These are phyloP conservation scores for Malus sylvestris DNA, from an alignment of 306 rosid species.

Conservation along the genomic window DNA sequence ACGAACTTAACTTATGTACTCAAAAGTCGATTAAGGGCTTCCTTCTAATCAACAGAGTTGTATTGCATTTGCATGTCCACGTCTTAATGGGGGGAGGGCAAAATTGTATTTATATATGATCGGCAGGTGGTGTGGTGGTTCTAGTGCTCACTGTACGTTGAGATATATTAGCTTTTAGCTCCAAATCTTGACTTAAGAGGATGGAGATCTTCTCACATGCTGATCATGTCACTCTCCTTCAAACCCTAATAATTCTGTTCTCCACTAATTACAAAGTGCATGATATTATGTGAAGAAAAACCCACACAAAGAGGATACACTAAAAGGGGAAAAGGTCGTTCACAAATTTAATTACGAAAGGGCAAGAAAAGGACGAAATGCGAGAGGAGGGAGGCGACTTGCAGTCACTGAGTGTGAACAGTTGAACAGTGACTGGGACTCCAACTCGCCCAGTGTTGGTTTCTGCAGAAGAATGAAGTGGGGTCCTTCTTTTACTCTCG, in stretches of 20 bases:
- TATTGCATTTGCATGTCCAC: too few species aligned
- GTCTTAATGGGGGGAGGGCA: background rate
- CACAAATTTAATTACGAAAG: background rate
- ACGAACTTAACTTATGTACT: too few species aligned
- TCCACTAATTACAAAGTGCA: slow-evolving; percentile 48
- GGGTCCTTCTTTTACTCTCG: slow-evolving; percentile 30
- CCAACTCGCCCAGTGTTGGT: slow-evolving; percentile 2
- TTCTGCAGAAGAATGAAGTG: slow-evolving; percentile 47
- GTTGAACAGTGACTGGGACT: background rate
- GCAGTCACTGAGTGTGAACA: background rate
- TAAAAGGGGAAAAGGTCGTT: background rate
- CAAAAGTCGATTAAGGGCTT: too few species aligned
- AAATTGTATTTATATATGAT: background rate
- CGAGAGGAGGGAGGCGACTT: background rate
- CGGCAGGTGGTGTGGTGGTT: background rate
- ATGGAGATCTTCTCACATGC: slow-evolving; percentile 50
- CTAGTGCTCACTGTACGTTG: background rate
- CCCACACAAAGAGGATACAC: background rate
- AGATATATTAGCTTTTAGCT: slow-evolving; percentile 20
- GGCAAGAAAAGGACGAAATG: background rate
- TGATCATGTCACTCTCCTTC: slow-evolving; percentile 40
- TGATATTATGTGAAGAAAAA: slow-evolving; percentile 1
- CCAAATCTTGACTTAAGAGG: slow-evolving; percentile 58
- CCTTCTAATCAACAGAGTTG: too few species aligned
- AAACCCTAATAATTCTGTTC: slow-evolving; percentile 65